Base-by-base conservation (phyloP, 208 protist species). In the Novymonas esmeraldas region DNA sequence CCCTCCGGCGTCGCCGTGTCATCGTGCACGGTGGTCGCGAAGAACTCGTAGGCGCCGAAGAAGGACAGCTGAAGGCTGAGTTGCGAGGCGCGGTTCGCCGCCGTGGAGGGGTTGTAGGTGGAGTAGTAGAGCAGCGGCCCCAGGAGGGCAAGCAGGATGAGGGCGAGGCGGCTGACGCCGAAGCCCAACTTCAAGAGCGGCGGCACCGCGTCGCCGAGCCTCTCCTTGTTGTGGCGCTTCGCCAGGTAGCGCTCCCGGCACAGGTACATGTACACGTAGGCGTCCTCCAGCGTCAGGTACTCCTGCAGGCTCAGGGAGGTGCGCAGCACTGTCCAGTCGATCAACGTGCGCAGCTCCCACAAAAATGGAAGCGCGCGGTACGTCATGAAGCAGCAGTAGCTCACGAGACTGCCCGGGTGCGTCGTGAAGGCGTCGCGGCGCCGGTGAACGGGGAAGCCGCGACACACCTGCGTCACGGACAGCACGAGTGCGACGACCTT, bases 101-200 rank as follows among this genome's bases (percentile, higher is more conserved):
- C 59, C 24, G 90, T 73, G 18, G 77, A 86, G 3, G 92, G 90
- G 73, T 91, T 95, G 73, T 93, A 87, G 28, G 87, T 90, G 34
- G 89, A 94, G 68, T 92, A 97, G 76, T 95, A 97, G 20, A 92
- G 45, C 28, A 97, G 74, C 24, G 92, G 92, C 2, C 78, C 81
- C 18, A 94, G 76, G 22, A 97, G 66, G n/a, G 84, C 80, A 2
- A 87, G 29, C 9, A 93, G 56, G 42, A 95, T 68, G 1, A 95
- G 59, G 16, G 54, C 56, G 16, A 95, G 60, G n/a, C 73, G 45
- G 13, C 65, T 67, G 11, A 84, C 57, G 28, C 90, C 92, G 20
- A 64, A 59, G 11, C 64, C 38, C 54, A 72, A 44, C 65, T 93
- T 95, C 31, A 51, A 38, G 24, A 33, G n/a, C n/a, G 28, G 52